Base-by-base conservation (phyloP, 108 stramenopile species). In the Asterionellopsis glacialis region DNA sequence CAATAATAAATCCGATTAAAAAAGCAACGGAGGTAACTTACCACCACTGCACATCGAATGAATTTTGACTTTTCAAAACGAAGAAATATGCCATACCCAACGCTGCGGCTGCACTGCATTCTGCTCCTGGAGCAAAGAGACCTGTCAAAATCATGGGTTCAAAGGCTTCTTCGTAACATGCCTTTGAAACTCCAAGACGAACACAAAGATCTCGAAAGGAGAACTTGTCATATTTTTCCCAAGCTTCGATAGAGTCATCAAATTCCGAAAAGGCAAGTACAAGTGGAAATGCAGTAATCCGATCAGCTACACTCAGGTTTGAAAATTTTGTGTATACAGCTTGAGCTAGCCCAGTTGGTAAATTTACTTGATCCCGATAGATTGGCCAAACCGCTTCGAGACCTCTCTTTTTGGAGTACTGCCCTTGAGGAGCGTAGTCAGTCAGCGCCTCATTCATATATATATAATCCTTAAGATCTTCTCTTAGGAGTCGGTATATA, bases 1-100 rank as follows among this genome's bases (percentile, higher is more conserved):
- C 33, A 5, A 33, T 5, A 33, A 33, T 33, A 7, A 33, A 33
- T 33, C 33, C 5, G 33, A 33, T 7, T 7, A 33, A 33, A 33
- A 33, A 33, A 7, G 2, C 7, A 7, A 33, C 33, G 33, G 33
- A 33, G 33, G 7, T 33, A 33, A 33, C 33, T 33, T 33, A 67
- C 42, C 82, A 88, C 90, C 90, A 91, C 22, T 81, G 57, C 0
- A 88, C 90, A 69, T 91, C 90, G 64, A 91, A 91, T 9, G 85
- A 76, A 18, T 79, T 82, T 55, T 87, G 87, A 47, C 61, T 75
- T 50, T 61, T 76, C 50, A 91, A 61, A 5, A 91, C 87, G 67
- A 91, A 91, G 59, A 88, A 91, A 70, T 88, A 91, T 11, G 87
- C 82, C 90, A 91, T 91, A 11, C 90, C 90, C 68, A 91, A 48